These are phyloP conservation scores for Sparassis latifolia DNA, from an alignment of 1,284 basidiomycete species.

Conservation along the genomic window DNA sequence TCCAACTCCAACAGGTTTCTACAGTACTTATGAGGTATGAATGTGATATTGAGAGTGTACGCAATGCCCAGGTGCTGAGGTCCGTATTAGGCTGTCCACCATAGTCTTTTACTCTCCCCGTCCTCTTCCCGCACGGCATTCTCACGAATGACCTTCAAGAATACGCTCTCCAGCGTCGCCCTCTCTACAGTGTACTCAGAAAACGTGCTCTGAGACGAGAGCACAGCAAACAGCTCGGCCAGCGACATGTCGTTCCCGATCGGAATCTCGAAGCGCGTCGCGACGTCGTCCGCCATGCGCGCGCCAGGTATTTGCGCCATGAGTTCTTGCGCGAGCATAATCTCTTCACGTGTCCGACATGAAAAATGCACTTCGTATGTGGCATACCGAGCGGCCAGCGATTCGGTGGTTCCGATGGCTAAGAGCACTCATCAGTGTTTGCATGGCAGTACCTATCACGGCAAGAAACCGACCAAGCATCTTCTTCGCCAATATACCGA, in stretches of 20 bases:
- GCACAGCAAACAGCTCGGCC: conserved; percentile 49
- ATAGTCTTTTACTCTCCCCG: conserved; percentile 8
- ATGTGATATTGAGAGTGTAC: too few relatives aligned
- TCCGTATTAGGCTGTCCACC: too few relatives aligned
- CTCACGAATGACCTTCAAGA: conserved; percentile 66
- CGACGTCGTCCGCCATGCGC: conserved; percentile 69
- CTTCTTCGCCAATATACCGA: conserved; percentile 64
- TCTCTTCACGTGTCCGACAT: conserved; percentile 55
- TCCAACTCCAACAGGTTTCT: too few relatives aligned
- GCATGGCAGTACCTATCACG: neutral
- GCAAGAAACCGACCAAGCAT: conserved; percentile 49
- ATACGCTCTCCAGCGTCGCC: conserved; percentile 64
- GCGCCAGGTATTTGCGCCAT: conserved; percentile 61
- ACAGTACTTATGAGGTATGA: too few relatives aligned
- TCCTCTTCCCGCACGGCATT: conserved; percentile 58
- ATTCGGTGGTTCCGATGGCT: conserved; percentile 64
- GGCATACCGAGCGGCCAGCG: conserved; percentile 58
- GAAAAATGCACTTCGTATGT: conserved; percentile 78
- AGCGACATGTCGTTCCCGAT: conserved; percentile 40
- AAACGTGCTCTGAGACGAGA: conserved; percentile 46
- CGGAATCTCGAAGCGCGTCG: conserved; percentile 73
- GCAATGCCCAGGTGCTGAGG: too few relatives aligned
- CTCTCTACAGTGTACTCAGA: conserved; percentile 65
- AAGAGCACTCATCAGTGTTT: conserved; percentile 5
- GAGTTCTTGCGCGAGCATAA: conserved; percentile 46